These are phyloP conservation scores for Fraxinus cuspidata DNA, from an alignment of 257 asterid species.

Conservation along the genomic window DNA sequence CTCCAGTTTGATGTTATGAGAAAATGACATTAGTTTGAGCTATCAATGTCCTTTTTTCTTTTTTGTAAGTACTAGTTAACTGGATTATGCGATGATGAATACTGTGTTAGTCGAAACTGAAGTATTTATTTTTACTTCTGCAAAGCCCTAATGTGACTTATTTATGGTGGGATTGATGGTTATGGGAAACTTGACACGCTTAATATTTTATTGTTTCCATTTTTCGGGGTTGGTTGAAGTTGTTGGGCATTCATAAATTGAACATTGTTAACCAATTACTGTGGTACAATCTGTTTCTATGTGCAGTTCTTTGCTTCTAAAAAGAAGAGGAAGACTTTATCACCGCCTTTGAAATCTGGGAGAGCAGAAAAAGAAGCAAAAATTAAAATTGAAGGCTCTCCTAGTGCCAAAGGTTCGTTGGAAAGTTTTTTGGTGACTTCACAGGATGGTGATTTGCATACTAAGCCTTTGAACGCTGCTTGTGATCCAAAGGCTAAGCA, in stretches of 20 bases:
- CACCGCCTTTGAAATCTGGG: conserved; percentile 64
- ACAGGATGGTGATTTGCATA: conserved; percentile 41
- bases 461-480: conserved; percentile 34
- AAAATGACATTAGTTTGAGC: neutral
- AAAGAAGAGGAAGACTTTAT: conserved; percentile 75
- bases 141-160: neutral
- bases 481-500: conserved; percentile 33
- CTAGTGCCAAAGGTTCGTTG: conserved; percentile 69
- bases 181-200: neutral
- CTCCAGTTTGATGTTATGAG: neutral
- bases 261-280: neutral
- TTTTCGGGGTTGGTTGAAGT: neutral
- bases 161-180: neutral
- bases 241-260: neutral
- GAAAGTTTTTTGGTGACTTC: conserved; percentile 52
- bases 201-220: neutral
- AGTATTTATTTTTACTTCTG: neutral
- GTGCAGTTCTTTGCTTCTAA: conserved; percentile 77
- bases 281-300: conserved; percentile 20
- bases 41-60: neutral
- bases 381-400: conserved; percentile 56
- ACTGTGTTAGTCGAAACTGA: neutral
- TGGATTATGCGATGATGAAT: neutral
- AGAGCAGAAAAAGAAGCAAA: conserved; percentile 58
- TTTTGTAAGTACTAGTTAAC: neutral